A percentile compares a stretch with the other conserved stretches of the same genome.
phyloP scores from a whole-genome alignment of 2,329 filamentous ascomycete species.

The Aspergillus eucalypticola region DNA sequence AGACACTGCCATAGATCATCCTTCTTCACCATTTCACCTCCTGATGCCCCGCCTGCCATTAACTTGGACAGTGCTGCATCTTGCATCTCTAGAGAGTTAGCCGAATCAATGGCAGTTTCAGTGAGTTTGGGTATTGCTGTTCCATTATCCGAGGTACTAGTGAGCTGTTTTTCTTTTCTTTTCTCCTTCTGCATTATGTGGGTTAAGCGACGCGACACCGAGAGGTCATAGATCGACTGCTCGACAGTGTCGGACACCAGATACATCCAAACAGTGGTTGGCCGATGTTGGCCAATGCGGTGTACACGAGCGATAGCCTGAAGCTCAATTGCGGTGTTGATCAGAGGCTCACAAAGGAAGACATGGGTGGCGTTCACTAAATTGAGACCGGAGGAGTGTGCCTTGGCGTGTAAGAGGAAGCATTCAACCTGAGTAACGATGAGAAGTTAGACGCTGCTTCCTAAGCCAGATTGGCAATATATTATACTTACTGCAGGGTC shows the following conservation, averaged over 20 bases:
- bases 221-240: slow-evolving; percentile 85
- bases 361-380: slow-evolving; percentile 92
- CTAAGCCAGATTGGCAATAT: background rate
- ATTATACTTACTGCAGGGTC: slow-evolving; percentile 56
- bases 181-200: slow-evolving; percentile 63
- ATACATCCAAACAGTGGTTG: slow-evolving; percentile 95
- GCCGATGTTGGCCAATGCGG: slow-evolving; percentile 82
- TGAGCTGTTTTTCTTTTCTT: slow-evolving; percentile 26
- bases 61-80: slow-evolving; percentile 69
- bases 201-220: slow-evolving; percentile 72
- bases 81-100: slow-evolving; percentile 82
- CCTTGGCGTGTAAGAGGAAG: slow-evolving; percentile 85
- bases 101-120: slow-evolving; percentile 71
- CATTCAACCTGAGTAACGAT: slow-evolving; percentile 61
- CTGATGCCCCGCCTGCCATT: slow-evolving; percentile 67
- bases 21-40: slow-evolving; percentile 76
- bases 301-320: slow-evolving; percentile 95
- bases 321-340: slow-evolving; percentile 90
- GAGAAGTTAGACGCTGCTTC: slow-evolving; percentile 20
- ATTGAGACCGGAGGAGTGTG: slow-evolving; percentile 85
- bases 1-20: slow-evolving; percentile 86
- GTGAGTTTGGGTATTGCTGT: slow-evolving; percentile 37
- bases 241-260: slow-evolving; percentile 89
- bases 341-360: slow-evolving; percentile 88
- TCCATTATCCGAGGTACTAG: slow-evolving; percentile 8